Evolutionary conservation across 2,329 filamentous ascomycete species (phyloP), one percentile per base, ranked within the genome.

Genomic region (Colletotrichum somersetense): DNA sequence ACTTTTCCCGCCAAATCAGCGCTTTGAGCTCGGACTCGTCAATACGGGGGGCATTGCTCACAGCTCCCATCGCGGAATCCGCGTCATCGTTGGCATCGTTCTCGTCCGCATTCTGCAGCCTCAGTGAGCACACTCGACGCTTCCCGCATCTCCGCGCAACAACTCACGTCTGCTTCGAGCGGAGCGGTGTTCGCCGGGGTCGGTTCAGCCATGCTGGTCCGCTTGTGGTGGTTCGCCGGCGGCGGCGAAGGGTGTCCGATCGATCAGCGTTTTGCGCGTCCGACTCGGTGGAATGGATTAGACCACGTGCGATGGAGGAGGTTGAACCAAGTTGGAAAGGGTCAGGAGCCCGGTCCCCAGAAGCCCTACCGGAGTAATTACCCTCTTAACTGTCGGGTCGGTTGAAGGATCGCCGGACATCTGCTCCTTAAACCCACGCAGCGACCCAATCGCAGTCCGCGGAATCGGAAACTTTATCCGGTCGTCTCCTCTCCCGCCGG

Each of bases 151-250:
- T 11, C 1, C 10, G 30, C 10, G 8, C n/a, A n/a, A 46, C 3
- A 8, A 48, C 63, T 66, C 23, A 66, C 63, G 33, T 66, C 63
- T 35, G 63, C 38, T 16, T 57, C 55, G 38, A 66, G 63, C 14
- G 63, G 52, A 16, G 12, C 38, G 12, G 50, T 12, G 38, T 57
- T 8, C 16, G 63, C 63, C 55, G 63, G 53, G 18, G 11, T 33
- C 12, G 63, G 52, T n/a, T 66, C 63, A 8, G 52, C 52, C 52
- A 66, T 66, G 20, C 0, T 66, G 38, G 7, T 16, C 30, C 7
- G 14, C 12, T 40, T 10, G 35, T 5, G 20, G n/a, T 7, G 12
- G 35, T 44, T 20, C n/a, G 20, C n/a, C 44, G 38, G 38, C 12
- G n/a, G 35, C 6, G 26, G 18, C 38, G 26, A 26, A 46, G 33